Conservation (phyloP, 768 basidiomycete species). For the Calocera cornea region DNA sequence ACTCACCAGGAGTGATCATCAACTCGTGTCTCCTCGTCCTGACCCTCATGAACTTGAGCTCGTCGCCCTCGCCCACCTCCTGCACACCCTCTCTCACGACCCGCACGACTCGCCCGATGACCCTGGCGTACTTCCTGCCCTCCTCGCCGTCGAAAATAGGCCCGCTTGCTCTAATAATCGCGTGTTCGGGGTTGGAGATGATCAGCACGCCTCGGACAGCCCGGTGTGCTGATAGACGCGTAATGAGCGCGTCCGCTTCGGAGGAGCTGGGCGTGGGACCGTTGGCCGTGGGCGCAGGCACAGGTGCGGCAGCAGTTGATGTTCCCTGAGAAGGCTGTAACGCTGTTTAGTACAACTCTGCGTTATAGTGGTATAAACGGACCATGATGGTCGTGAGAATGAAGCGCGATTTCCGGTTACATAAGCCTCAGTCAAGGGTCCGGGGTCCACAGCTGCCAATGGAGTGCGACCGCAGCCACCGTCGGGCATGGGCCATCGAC, state of each 20-base stretch:
- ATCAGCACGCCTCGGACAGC: background rate
- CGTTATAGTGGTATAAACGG: no score
- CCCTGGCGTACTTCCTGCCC: background rate
- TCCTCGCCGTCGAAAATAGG: background rate
- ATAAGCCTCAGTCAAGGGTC: no score
- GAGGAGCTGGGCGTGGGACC: background rate
- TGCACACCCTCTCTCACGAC: background rate
- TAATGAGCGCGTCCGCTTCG: background rate
- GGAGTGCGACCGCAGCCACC: no score
- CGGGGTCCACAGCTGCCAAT: no score
- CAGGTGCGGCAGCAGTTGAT: background rate
- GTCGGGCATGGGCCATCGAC: no score
- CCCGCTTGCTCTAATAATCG: background rate
- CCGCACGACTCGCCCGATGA: background rate
- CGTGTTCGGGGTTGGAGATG: background rate
- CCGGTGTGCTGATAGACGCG: background rate
- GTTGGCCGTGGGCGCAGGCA: background rate
- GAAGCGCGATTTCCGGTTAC: no score
- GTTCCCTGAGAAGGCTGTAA: no score
- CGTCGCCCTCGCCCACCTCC: background rate
- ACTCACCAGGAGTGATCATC: background rate
- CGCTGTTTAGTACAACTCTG: no score
- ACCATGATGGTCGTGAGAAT: no score
- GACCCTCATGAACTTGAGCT: background rate
- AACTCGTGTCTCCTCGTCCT: constrained; percentile 3